Base-by-base conservation (phyloP, 1,284 basidiomycete species). In the Lentinula novae-zelandiae region DNA sequence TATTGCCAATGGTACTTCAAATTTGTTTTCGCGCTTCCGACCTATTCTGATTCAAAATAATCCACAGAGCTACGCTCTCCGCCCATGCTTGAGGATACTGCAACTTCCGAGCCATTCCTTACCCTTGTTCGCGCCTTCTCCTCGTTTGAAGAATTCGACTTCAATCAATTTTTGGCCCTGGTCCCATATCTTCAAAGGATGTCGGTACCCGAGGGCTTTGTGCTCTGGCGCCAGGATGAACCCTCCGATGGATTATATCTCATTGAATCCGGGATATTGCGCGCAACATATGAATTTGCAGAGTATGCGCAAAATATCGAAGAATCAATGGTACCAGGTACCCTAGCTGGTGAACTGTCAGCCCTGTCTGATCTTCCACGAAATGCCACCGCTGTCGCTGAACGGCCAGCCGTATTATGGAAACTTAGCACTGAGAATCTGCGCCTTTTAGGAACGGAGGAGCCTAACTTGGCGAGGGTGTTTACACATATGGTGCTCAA, bases 291-390 rank as follows among this genome's bases (percentile, higher is more conserved):
- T 72, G 74, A 76, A 56, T 95, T 94, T 70, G 84, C 85, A 9
- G 85, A 87, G 57, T 84, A 89, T 65, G 77, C 82, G 6, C 81
- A 82, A 33, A 72, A 76, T 9, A 84, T 93, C 52, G 87, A 92
- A 68, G 92, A 94, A 75, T 92, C 89, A 4, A 97, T 96, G 95
- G 92, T 96, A 0, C 87, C 94, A 1, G 95, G 94, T 1, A 93
- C 93, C 0, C 77, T 96, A 5, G 93, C 95, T 2, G 95, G 95
- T 1, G 95, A 97, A 73, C 74, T 97, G 59, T 89, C 90, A 0
- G 90, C 89, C 40, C 75, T 98, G 27, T 87, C 92, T 7, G 86
- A 86, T 15, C 80, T 88, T 44, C 79, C 83, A 22, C 78, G 95
- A 53, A 97, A 96, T 70, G 89, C 93, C n/a, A 93, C 88, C 2